phyloP scores from a whole-genome alignment of 2,329 filamentous ascomycete species.

The Cadophora sp. region DNA sequence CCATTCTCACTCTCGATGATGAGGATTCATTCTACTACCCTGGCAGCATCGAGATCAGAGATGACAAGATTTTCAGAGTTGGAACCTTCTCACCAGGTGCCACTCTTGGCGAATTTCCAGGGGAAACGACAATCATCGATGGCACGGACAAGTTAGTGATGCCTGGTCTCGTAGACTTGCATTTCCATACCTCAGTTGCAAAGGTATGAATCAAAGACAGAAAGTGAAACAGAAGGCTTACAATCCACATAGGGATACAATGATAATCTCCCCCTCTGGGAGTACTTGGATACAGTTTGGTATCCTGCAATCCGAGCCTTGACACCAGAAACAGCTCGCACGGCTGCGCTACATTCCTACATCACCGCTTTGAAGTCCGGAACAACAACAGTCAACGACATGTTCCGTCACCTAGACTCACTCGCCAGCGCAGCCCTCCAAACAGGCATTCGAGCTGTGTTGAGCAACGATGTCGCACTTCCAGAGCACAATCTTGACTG shows the following conservation, averaged over 20 bases:
- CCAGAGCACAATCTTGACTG: no score
- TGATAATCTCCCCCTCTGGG: slow-evolving; percentile 38
- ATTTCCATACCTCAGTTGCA: slow-evolving; percentile 39
- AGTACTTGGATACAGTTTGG: slow-evolving; percentile 39
- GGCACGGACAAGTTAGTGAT: slow-evolving; percentile 39
- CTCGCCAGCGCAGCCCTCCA: no score
- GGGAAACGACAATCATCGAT: slow-evolving; percentile 34
- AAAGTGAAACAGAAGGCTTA: background rate
- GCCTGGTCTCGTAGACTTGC: slow-evolving; percentile 38
- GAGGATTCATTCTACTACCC: slow-evolving; percentile 36
- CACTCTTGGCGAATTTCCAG: slow-evolving; percentile 26
- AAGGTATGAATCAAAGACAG: slow-evolving; percentile 27
- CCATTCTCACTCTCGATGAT: slow-evolving; percentile 36
- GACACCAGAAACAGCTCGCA: slow-evolving; percentile 20
- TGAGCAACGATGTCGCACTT: no score
- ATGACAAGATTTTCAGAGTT: slow-evolving; percentile 34
- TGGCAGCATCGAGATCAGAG: slow-evolving; percentile 34
- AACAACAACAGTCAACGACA: no score
- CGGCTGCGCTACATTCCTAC: no score
- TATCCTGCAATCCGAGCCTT: slow-evolving; percentile 39
- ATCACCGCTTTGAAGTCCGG: no score
- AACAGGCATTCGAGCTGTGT: no score
- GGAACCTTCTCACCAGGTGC: slow-evolving; percentile 19
- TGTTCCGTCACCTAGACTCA: no score
- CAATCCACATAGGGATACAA: slow-evolving; percentile 30